Evolutionary conservation across 805 yeast genomes (phyloP).

Genomic region (Candida stauntonica): DNA sequence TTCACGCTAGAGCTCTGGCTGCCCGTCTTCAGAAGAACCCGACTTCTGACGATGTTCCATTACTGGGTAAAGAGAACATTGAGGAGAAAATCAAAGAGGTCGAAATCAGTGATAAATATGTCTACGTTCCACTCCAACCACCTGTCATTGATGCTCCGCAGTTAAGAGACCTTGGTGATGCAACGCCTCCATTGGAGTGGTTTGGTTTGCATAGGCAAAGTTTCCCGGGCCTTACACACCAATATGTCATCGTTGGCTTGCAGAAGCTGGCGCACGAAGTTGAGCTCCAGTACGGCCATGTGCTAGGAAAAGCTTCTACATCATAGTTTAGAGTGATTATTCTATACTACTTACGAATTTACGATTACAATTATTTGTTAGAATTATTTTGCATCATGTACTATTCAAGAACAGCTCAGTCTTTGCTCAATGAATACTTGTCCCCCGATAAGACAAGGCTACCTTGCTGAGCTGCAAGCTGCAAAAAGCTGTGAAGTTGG

Average conservation of each 20-base stretch:
- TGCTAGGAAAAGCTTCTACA: slow-evolving; percentile 32
- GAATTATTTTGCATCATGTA: too few species aligned
- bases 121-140: slow-evolving; percentile 60
- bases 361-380: too few species aligned
- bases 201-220: slow-evolving; percentile 86
- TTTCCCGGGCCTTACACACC: slow-evolving; percentile 85
- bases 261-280: slow-evolving; percentile 73
- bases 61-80: slow-evolving; percentile 31
- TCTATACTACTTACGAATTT: slow-evolving; percentile 3
- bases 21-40: slow-evolving; percentile 45
- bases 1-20: slow-evolving; percentile 70
- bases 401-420: background rate
- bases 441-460: slow-evolving; percentile 4
- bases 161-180: slow-evolving; percentile 86
- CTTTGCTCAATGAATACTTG: slow-evolving; percentile 1
- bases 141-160: slow-evolving; percentile 89
- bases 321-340: background rate
- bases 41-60: slow-evolving; percentile 16
- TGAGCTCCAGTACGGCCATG: slow-evolving; percentile 39
- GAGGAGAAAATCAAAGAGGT: slow-evolving; percentile 43
- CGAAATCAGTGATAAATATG: slow-evolving; percentile 44
- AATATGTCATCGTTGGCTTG: slow-evolving; percentile 64
- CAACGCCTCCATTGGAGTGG: slow-evolving; percentile 98
- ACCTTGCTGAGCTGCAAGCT: slow-evolving; percentile 3
- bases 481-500: slow-evolving; percentile 6